Conservation (phyloP, 2,329 filamentous ascomycete species). For the Sphaerulina musiva region DNA sequence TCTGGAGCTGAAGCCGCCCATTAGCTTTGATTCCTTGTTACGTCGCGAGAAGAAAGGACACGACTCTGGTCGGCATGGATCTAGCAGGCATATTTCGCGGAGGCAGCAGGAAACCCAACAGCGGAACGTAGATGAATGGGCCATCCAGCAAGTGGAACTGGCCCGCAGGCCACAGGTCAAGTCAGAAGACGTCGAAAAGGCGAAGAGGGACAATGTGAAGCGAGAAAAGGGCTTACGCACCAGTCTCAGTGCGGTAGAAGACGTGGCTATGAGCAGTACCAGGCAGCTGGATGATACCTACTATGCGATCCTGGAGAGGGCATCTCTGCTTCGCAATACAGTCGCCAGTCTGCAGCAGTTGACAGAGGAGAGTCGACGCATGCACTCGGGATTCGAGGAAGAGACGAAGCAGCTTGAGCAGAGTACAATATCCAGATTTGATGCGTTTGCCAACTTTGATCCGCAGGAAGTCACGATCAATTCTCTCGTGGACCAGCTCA, state of each 20-base stretch:
- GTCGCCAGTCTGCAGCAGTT: constrained; percentile 61
- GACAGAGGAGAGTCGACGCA: constrained; percentile 51
- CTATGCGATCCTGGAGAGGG: constrained; percentile 64
- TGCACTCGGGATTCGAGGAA: constrained; percentile 45
- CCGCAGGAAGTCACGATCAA: constrained; percentile 59
- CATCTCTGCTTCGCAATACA: constrained; percentile 57
- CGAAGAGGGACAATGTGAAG: constrained; percentile 35
- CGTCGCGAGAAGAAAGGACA: constrained; percentile 32
- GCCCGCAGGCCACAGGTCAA: constrained; percentile 27
- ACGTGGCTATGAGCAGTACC: constrained; percentile 55
- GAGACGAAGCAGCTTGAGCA: constrained; percentile 54
- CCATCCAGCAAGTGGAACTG: constrained; percentile 17
- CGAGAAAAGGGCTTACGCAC: constrained; percentile 37
- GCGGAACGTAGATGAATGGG: constrained; percentile 14
- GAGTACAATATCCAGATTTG: constrained; percentile 57
- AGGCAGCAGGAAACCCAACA: constrained; percentile 11
- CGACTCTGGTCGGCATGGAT: constrained; percentile 23
- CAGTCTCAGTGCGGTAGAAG: constrained; percentile 42
- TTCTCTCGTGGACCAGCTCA: constrained; percentile 56
- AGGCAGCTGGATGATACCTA: constrained; percentile 66
- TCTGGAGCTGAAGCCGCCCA: constrained; percentile 40
- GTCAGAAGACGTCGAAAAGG: constrained; percentile 37
- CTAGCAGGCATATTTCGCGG: constrained; percentile 13
- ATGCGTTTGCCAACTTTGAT: constrained; percentile 56
- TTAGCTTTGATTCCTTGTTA: constrained; percentile 40